Evolutionary conservation across 331 rosid genomes (phyloP).

Genomic region (Pyrus hybrid): DNA sequence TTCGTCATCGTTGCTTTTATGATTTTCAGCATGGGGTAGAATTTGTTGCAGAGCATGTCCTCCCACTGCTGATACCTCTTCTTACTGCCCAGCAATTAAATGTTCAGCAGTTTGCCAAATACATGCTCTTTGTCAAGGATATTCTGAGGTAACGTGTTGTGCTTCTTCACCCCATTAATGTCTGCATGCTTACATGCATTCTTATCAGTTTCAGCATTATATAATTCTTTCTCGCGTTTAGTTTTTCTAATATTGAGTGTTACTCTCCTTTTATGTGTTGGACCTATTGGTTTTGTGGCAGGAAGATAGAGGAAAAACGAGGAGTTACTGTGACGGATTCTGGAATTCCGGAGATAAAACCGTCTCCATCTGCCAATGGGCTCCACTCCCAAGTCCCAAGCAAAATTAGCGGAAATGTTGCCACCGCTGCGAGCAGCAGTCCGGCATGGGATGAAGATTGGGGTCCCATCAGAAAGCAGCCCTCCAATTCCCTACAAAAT

Average conservation of each 20-base stretch:
- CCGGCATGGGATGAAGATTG: conserved; percentile 95
- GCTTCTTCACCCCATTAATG: background rate
- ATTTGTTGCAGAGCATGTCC: conserved; percentile 94
- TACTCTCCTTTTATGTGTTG: background rate
- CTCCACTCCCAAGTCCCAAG: conserved; percentile 36
- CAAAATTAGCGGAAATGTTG: conserved; percentile 28
- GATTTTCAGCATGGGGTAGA: conserved; percentile 79
- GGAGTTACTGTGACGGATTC: conserved; percentile 81
- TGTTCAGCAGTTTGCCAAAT: conserved; percentile 96
- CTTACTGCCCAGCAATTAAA: conserved; percentile 89
- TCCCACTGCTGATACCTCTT: conserved; percentile 77
- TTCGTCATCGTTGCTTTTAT: conserved; percentile 19
- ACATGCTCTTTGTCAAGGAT: conserved; percentile 97
- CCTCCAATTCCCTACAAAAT: conserved; percentile 29
- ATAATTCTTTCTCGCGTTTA: background rate
- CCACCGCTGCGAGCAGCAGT: conserved; percentile 40
- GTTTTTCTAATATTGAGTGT: background rate
- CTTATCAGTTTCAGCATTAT: background rate
- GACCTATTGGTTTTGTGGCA: conserved; percentile 22
- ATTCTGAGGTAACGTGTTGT: conserved; percentile 54
- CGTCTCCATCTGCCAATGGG: conserved; percentile 45
- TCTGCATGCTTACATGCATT: background rate
- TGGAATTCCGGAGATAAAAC: conserved; percentile 60
- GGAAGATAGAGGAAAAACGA: conserved; percentile 91
- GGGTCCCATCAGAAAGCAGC: conserved; percentile 44